A percentile compares a stretch with the other conserved stretches of the same genome.
Conservation (phyloP, 1,139 yeast species). For the Lodderomyces theae region DNA sequence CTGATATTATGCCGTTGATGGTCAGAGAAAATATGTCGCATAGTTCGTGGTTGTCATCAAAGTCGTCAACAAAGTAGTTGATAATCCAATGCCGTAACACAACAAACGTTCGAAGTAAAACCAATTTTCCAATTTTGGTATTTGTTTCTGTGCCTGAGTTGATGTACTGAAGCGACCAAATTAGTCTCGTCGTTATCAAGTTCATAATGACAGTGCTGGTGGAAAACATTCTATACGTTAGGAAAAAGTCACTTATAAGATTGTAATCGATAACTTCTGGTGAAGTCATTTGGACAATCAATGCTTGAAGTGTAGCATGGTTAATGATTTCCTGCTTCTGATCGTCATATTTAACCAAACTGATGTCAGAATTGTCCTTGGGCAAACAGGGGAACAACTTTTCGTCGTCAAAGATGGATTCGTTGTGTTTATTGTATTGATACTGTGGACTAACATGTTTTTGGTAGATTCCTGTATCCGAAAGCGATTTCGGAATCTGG, state of each 20-base stretch:
- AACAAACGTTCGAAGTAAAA: constrained; percentile 82
- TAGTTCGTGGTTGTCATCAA: constrained; percentile 44
- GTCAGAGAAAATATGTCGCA: constrained; percentile 49
- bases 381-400: constrained; percentile 34
- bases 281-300: constrained; percentile 73
- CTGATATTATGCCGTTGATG: constrained; percentile 44
- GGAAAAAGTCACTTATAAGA: constrained; percentile 77
- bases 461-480: constrained; percentile 11
- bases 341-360: constrained; percentile 37
- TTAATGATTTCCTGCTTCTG: constrained; percentile 33
- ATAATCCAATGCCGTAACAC: constrained; percentile 85
- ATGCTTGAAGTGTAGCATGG: constrained; percentile 48
- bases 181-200: constrained; percentile 59
- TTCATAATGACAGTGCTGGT: constrained; percentile 56
- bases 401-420: constrained; percentile 41
- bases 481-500: constrained; percentile 11
- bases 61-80: constrained; percentile 73
- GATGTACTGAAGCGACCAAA: constrained; percentile 65
- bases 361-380: constrained; percentile 12
- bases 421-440: constrained; percentile 38
- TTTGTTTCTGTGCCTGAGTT: constrained; percentile 31
- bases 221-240: constrained; percentile 75
- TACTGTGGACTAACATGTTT: constrained; percentile 22
- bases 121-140: constrained; percentile 59
- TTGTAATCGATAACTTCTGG: constrained; percentile 78